Evolutionary conservation across 805 yeast genomes (phyloP), one percentile per base, ranked within the genome.

Genomic region (Candida pseudofarinosa): DNA sequence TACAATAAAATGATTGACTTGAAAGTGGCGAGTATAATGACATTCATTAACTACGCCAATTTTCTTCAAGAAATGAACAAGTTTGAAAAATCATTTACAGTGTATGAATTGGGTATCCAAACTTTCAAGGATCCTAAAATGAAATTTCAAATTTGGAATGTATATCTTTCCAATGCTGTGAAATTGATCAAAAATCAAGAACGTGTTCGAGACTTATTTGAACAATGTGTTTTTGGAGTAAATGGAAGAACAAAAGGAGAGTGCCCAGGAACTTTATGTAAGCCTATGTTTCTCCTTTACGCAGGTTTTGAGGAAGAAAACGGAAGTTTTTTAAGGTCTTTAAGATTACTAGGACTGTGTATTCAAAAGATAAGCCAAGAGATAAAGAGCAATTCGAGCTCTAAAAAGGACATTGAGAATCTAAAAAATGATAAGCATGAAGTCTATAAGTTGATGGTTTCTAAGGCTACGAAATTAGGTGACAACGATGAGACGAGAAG

Each of bases 81-180:
- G 37, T 69, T 56, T 44, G 80, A 77, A 49, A 74, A 69, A 48
- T 69, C 80, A 37, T 81, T 76, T 59, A 71, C 70, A 39, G 71
- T 84, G 0, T 88, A 79, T 60, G 96, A 88, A 55, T 61, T 76
- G 6, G 95, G 90, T 0, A 55, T 86, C n/a, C 66, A 62, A 2
- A 50, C 74, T 4, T 90, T 89, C 55, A 62, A 69, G 10, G 80
- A 76, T 47, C 82, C 88, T 0, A 70, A 77, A 3, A 58, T 71
- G 7, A 54, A 52, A 35, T 81, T 74, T 52, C 87, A 87, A 50
- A 69, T 89, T 14, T 88, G 91, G 90, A 77, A 74, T 41, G 64
- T 76, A 7, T 90, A 88, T 58, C 56, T 89, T 26, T 60, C 74
- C 0, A 79, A 76, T 42, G 73, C 79, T 0, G 48, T 82, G 3